These are phyloP conservation scores for Paraconiothyrium brasiliense DNA, from an alignment of 2,329 filamentous ascomycete species.

Conservation along the genomic window DNA sequence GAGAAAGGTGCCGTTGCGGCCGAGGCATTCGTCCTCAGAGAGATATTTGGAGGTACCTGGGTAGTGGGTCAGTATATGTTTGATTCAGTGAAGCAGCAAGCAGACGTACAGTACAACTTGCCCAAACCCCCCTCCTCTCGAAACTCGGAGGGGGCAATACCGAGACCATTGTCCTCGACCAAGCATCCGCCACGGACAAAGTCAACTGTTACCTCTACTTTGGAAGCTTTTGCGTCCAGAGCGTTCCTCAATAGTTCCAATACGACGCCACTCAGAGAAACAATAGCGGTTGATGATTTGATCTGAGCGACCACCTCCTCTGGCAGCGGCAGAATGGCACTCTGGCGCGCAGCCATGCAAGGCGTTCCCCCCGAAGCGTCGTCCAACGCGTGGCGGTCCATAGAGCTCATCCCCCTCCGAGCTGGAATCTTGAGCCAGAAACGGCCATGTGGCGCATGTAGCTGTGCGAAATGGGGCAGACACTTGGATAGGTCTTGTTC, in stretches of 20 bases:
- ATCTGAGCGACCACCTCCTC: conserved; percentile 78
- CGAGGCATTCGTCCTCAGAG: conserved; percentile 62
- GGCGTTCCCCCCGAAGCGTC: neutral
- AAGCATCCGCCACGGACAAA: conserved; percentile 78
- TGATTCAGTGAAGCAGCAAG: conserved; percentile 16
- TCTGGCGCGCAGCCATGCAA: conserved; percentile 10
- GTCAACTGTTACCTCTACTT: conserved; percentile 76
- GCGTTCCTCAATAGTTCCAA: conserved; percentile 82
- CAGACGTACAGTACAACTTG: conserved; percentile 72
- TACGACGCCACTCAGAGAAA: conserved; percentile 75
- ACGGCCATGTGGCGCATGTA: conserved; percentile 20
- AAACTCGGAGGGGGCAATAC: conserved; percentile 80
- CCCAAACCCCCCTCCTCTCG: conserved; percentile 73
- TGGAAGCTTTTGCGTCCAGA: conserved; percentile 78
- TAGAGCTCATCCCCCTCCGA: conserved; percentile 15
- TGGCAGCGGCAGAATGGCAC: conserved; percentile 72
- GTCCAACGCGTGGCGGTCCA: conserved; percentile 27
- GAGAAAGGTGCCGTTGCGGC: conserved; percentile 77
- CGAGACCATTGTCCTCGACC: conserved; percentile 84
- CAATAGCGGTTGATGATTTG: conserved; percentile 83
- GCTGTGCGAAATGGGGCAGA: neutral
- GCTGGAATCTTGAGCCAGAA: conserved; percentile 12
- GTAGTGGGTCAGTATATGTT: conserved; percentile 17
- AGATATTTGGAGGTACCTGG: conserved; percentile 80
- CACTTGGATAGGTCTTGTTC: neutral